Conservation (phyloP, 495 filamentous ascomycete genomes). For the Cryomyces minteri region DNA sequence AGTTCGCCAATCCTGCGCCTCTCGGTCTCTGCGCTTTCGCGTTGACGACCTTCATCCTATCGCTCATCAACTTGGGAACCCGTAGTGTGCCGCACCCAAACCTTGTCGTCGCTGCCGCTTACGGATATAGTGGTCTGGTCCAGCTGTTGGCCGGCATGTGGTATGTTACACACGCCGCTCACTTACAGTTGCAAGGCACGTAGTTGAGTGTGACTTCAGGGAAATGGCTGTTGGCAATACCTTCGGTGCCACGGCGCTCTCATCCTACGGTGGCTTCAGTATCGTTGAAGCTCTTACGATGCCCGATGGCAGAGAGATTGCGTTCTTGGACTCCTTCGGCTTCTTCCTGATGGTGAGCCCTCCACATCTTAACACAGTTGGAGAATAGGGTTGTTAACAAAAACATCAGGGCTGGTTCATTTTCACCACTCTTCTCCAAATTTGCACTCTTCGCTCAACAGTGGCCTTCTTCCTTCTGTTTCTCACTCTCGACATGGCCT, state of each 20-base stretch:
- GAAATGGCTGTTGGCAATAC: slow-evolving; percentile 97
- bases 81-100: slow-evolving; percentile 28
- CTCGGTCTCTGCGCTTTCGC: slow-evolving; percentile 63
- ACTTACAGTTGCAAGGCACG: no score
- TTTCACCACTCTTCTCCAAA: slow-evolving; percentile 75
- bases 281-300: slow-evolving; percentile 32
- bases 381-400: neutral
- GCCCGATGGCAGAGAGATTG: slow-evolving; percentile 21
- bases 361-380: neutral
- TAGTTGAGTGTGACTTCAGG: slow-evolving; percentile 28
- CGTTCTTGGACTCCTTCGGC: slow-evolving; percentile 53
- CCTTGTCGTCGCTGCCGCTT: slow-evolving; percentile 24
- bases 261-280: slow-evolving; percentile 77
- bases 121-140: slow-evolving; percentile 48
- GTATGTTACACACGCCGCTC: slow-evolving; percentile 33
- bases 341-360: slow-evolving; percentile 59
- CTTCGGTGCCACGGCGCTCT: slow-evolving; percentile 91
- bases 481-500: slow-evolving; percentile 82
- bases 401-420: slow-evolving; percentile 72
- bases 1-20: no score
- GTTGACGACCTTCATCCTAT: slow-evolving; percentile 86
- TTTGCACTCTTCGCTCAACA: slow-evolving; percentile 85
- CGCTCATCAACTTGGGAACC: slow-evolving; percentile 60
- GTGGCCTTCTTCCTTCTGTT: slow-evolving; percentile 94
- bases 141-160: slow-evolving; percentile 96